Percentiles rank a stretch among this genome's conserved stretches.
phyloP scores from a whole-genome alignment of 192 early-diverging fungal species.

The Coemansia sp. region DNA sequence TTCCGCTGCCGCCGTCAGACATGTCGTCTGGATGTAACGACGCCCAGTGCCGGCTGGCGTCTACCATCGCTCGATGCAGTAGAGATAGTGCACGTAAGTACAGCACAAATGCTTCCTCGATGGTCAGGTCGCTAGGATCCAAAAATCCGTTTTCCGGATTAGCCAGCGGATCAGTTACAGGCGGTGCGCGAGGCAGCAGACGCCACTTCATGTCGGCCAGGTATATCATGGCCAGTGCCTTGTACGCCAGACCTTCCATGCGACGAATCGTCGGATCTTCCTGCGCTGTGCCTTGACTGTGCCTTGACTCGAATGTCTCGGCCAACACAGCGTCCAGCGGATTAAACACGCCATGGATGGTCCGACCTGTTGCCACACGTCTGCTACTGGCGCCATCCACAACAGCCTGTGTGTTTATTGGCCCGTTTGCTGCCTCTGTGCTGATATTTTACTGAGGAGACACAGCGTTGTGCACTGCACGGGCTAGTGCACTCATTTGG shows the following conservation, averaged over 20 bases:
- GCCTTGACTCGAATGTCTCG: conserved; percentile 48
- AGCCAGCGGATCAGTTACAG: conserved; percentile 25
- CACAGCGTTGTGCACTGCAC: conserved; percentile 44
- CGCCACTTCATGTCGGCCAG: conserved; percentile 58
- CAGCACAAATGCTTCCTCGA: conserved; percentile 71
- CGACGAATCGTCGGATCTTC: conserved; percentile 59
- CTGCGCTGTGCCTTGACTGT: conserved; percentile 28
- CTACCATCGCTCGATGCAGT: conserved; percentile 61
- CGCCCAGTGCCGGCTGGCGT: conserved; percentile 51
- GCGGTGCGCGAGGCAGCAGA: conserved; percentile 21
- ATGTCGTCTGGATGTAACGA: conserved; percentile 13
- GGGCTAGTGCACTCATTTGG: conserved; percentile 52
- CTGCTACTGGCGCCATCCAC: background rate
- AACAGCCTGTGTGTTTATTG: conserved; percentile 17
- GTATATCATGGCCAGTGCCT: conserved; percentile 69
- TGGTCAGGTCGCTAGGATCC: conserved; percentile 31
- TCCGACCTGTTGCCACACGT: background rate
- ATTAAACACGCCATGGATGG: conserved; percentile 30
- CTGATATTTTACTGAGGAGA: conserved; percentile 42
- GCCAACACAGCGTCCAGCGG: conserved; percentile 37
- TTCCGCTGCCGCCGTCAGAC: background rate
- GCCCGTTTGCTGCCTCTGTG: conserved; percentile 40
- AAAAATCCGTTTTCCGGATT: conserved; percentile 35
- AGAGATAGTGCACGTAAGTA: conserved; percentile 69
- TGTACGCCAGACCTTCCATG: conserved; percentile 70